Evolutionary conservation across 2,329 filamentous ascomycete genomes (phyloP), one percentile per base, ranked within the genome.

Genomic region (Orbilia javanica): DNA sequence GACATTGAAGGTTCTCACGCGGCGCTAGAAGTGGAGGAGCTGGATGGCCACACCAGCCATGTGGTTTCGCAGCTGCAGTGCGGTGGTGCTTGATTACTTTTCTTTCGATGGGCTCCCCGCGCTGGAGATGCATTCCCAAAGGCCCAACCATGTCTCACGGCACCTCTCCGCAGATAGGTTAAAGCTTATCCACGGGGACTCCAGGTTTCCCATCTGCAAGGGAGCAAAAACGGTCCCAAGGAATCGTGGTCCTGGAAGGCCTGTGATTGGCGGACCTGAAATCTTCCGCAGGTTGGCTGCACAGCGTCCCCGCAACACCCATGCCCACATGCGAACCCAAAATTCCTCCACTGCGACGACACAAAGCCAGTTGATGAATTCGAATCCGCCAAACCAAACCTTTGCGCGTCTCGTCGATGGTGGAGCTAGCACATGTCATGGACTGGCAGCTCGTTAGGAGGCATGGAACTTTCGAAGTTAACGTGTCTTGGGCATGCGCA

Each of bases 171-270:
- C 57, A 65, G 55, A 74, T 50, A 67, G 46, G 52, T 57, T 36
- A 60, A 77, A 70, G 65, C 66, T 77, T 77, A 70, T 62, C 73
- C 73, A 71, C 67, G 66, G 66, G 73, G 66, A 71, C 66, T 71
- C 66, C 73, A 71, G 60, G 60, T 66, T 71, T 65, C 39, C 65
- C 65, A 77, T 55, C 60, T 67, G 73, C 73, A 77, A 66, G 73
- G 73, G 66, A 71, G 62, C 55, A 57, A 46, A 42, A 71, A 71
- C 73, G 55, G 72, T 77, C 62, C 73, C 73, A 77, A 77, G 73
- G 73, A 77, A 77, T 70, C 66, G 66, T 66, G 18, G 39, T 36
- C 31, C 60, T 53, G 20, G 27, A 22, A 3, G 39, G 15, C 22
- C 39, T 67, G n/a, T 77, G 73, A 77, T 77, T 77, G 73, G 73